A percentile compares a stretch with the other conserved stretches of the same genome.
Evolutionary conservation across 805 yeast species (phyloP).

Genomic region (Cyberlindnera subsufficiens): DNA sequence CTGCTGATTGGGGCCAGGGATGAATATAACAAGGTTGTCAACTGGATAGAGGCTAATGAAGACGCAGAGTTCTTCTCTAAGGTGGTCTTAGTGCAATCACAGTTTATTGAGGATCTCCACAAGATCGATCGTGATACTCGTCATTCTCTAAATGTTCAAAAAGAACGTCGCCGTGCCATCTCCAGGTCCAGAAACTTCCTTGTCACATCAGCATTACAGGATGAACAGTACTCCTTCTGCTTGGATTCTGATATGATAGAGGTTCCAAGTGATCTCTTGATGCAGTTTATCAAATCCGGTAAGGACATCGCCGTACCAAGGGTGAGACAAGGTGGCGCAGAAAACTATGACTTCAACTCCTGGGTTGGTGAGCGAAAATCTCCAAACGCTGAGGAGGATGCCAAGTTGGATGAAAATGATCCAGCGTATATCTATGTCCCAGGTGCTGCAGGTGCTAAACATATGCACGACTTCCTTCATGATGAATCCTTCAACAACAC

Average conservation of each 20-base stretch:
- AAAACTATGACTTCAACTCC: constrained; percentile 29
- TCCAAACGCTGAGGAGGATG: constrained; percentile 21
- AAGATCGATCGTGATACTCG: constrained; percentile 12
- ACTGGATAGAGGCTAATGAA: constrained; percentile 7
- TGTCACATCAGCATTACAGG: constrained; percentile 15
- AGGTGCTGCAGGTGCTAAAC: constrained; percentile 10
- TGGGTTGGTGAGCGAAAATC: constrained; percentile 27
- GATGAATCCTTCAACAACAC: constrained; percentile 15
- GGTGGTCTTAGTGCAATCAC: constrained; percentile 15
- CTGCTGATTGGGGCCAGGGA: constrained; percentile 14
- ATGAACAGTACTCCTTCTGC: constrained; percentile 26
- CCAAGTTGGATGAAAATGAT: constrained; percentile 7
- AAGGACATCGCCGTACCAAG: constrained; percentile 28
- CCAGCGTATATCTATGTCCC: constrained; percentile 14
- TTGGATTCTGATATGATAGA: constrained; percentile 28
- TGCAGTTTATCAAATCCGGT: constrained; percentile 18
- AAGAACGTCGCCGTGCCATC: constrained; percentile 23
- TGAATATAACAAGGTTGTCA: constrained; percentile 5
- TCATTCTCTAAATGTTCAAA: constrained; percentile 17
- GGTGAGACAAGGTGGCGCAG: constrained; percentile 15
- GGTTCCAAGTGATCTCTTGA: constrained; percentile 22
- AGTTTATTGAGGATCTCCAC: constrained; percentile 16
- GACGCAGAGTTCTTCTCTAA: constrained; percentile 9
- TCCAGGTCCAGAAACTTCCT: constrained; percentile 26
- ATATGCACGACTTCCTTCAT: constrained; percentile 21